Base-by-base conservation (phyloP, 2,329 filamentous ascomycete species). In the Cercospora sp. region DNA sequence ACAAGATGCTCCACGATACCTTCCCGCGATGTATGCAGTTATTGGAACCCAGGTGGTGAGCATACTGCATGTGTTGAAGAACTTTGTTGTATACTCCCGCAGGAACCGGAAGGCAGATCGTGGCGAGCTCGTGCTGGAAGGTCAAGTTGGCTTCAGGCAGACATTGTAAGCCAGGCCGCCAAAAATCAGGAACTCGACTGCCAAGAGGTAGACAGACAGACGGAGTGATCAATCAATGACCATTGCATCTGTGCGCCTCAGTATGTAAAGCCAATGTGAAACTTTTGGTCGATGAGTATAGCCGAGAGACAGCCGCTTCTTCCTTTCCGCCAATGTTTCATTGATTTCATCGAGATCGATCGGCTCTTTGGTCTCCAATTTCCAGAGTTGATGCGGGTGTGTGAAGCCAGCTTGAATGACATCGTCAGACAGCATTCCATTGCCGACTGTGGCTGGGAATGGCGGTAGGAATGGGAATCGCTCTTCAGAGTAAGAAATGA, bases 91-190 rank as follows among this genome's bases (percentile, higher is more conserved):
- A 3, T 72, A 72, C 23, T 70, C 70, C 51, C 70, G 65, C 16
- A 73, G 77, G 65, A 83, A 82, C 67, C 75, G 75, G 70, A 76
- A 75, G 63, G 78, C 78, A 0, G 81, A 78, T 36, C 75, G 80
- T 5, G 81, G 81, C 18, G 80, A 82, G 69, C 66, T 79, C n/a
- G 74, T 80, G 68, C 73, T 83, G 12, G 78, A 78, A 66, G 74
- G 72, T 30, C 78, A 75, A 63, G 57, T 64, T 7, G 71, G 70
- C 12, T 75, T 76, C 64, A 65, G 74, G 26, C 73, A 75, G 57
- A 76, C 72, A 5, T 67, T 70, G 23, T 72, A 63, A 42, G 8
- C 12, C 3, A 20, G 10, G 31, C 16, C 13, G 4, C 16, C 20
- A 58, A 26, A 18, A 4, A 6, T 23, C 9, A 33, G 3, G 33